Base-by-base conservation (phyloP, 768 basidiomycete genomes). In the Ramaria rubella region DNA sequence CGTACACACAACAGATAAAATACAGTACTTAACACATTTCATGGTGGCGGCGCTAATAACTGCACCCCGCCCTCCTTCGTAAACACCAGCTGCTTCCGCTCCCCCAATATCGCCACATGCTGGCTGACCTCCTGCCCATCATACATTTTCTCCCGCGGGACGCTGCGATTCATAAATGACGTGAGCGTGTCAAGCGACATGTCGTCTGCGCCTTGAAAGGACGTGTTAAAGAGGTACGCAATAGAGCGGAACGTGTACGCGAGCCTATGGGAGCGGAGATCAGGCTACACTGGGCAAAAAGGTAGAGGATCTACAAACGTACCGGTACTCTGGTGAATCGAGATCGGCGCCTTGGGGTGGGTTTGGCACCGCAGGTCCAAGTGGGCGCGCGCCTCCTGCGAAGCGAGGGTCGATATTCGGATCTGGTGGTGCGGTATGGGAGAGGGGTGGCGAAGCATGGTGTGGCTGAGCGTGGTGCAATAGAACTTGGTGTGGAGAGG, bases 11-110 rank as follows among this genome's bases (percentile, higher is more conserved):
- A 38, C 11, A 38, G 11, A 38, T 38, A 11, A 38, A 11, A 38
- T 11, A 38, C 11, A 11, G n/a, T 38, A 38, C 36, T 38, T 38
- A 11, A 11, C 36, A n/a, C 36, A 38, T 11, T 11, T 38, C 9
- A 45, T 15, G 46, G 21, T 30, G 45, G 45, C 15, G 46, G 11
- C 6, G 15, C 29, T 27, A 48, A n/a, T 9, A 54, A 24, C 24
- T 54, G 52, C 43, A 56, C 55, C 21, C 55, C 55, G 7, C 55
- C 55, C 40, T 45, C 43, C 29, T 56, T 33, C 1, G 55, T 56
- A 45, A 56, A 56, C 11, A 56, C 31, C 5, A 56, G 31, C 55
- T 45, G 31, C 19, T 49, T 30, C 17, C 55, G 24, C 46, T 48
- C 26, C 2, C 55, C 55, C 17, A 56, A 23, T 24, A 46, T 34